phyloP scores from a whole-genome alignment of 2,329 filamentous ascomycete genomes.

The Hirsutella rhossiliensis region DNA sequence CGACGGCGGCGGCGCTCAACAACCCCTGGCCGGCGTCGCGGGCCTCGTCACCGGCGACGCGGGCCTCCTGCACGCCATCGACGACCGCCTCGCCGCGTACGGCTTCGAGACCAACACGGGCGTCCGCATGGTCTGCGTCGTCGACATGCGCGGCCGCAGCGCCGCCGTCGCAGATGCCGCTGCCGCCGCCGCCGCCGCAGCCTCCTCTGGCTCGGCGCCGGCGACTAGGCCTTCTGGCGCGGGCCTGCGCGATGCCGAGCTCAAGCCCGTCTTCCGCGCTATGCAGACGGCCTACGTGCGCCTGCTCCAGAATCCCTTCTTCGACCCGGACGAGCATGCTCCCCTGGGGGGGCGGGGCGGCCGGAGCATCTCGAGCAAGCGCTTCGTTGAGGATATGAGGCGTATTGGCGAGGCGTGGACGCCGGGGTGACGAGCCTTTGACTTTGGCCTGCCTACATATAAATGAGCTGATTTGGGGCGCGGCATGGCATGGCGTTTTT shows the following conservation, averaged over 20 bases:
- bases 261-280: conserved; percentile 81
- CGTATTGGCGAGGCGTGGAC: conserved; percentile 78
- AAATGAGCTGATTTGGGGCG: neutral
- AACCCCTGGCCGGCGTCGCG: conserved; percentile 10
- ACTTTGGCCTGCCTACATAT: conserved; percentile 8
- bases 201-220: neutral
- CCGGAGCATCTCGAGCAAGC: conserved; percentile 67
- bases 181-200: neutral
- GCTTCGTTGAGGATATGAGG: conserved; percentile 72
- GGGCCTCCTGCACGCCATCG: conserved; percentile 82
- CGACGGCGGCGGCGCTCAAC: too few relatives aligned
- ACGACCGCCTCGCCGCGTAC: conserved; percentile 87
- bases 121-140: conserved; percentile 77
- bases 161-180: conserved; percentile 18
- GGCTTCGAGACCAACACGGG: conserved; percentile 96
- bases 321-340: conserved; percentile 73
- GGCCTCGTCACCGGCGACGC: conserved; percentile 63
- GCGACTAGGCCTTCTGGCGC: conserved; percentile 29
- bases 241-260: conserved; percentile 72
- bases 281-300: conserved; percentile 87
- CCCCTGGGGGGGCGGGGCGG: conserved; percentile 42
- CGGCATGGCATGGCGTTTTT: neutral
- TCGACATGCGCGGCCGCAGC: conserved; percentile 74
- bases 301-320: conserved; percentile 89
- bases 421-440: conserved; percentile 52